Conservation (phyloP, 1,284 basidiomycete species). For the Marasmius fiardii region DNA sequence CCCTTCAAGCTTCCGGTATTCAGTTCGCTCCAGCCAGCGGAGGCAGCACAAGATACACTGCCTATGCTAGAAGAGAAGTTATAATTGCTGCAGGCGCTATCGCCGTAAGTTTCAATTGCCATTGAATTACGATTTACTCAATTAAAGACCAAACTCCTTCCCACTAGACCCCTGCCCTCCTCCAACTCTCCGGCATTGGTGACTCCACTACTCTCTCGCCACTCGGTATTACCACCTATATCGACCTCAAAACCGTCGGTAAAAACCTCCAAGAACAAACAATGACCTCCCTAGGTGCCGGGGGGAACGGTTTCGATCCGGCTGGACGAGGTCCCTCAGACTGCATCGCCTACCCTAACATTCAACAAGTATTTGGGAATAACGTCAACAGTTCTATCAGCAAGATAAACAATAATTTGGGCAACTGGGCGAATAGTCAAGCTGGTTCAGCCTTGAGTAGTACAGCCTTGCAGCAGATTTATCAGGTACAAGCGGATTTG, state of each 20-base stretch:
- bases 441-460: constrained; percentile 34
- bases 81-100: constrained; percentile 36
- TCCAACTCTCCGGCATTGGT: constrained; percentile 43
- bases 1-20: constrained; percentile 31
- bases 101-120: constrained; percentile 16
- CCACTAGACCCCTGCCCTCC: constrained; percentile 8
- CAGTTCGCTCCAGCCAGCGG: constrained; percentile 29
- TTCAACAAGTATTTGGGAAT: constrained; percentile 40
- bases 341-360: constrained; percentile 42
- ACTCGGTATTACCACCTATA: constrained; percentile 33
- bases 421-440: constrained; percentile 39
- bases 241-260: constrained; percentile 40
- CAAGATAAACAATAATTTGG: constrained; percentile 31
- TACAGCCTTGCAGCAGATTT: constrained; percentile 37
- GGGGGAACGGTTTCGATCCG: constrained; percentile 18
- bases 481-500: constrained; percentile 36
- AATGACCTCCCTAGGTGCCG: constrained; percentile 38
- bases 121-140: background rate
- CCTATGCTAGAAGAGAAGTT: constrained; percentile 31
- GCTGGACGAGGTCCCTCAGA: constrained; percentile 37
- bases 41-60: constrained; percentile 24
- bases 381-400: constrained; percentile 27
- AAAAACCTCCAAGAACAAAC: constrained; percentile 45
- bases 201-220: constrained; percentile 34
- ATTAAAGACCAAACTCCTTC: background rate